Conservation (phyloP, 768 basidiomycete species). For the Hysterangium stoloniferum region DNA sequence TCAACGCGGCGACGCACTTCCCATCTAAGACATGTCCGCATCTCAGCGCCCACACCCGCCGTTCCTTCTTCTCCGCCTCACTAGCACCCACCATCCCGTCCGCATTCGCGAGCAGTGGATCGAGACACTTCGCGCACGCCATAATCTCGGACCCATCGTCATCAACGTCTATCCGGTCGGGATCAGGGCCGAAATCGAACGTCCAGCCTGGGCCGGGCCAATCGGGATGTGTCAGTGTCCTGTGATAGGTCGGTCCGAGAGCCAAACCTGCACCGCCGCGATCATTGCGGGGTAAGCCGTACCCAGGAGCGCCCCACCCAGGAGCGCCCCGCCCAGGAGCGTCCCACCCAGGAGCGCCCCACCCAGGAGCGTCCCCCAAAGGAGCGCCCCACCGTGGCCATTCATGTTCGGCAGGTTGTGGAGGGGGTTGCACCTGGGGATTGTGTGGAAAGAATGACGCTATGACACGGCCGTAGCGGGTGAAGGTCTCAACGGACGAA, state of each 20-base stretch:
- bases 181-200: slow-evolving; percentile 42
- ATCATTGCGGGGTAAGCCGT: too few relatives aligned
- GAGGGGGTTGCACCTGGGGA: background rate
- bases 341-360: background rate
- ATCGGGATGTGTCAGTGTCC: slow-evolving; percentile 58
- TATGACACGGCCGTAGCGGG: too few relatives aligned
- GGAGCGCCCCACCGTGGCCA: background rate
- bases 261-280: background rate
- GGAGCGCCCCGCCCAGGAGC: background rate
- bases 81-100: slow-evolving; percentile 34
- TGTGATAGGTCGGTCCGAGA: slow-evolving; percentile 36
- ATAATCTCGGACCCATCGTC: slow-evolving; percentile 43
- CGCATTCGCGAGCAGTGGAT: slow-evolving; percentile 49
- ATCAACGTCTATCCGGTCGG: slow-evolving; percentile 36
- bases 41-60: slow-evolving; percentile 60
- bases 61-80: slow-evolving; percentile 34
- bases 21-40: slow-evolving; percentile 79
- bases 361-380: background rate
- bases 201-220: slow-evolving; percentile 55
- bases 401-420: background rate
- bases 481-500: too few relatives aligned
- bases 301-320: background rate
- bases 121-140: slow-evolving; percentile 60
- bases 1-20: slow-evolving; percentile 57
- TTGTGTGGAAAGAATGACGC: too few relatives aligned